phyloP scores from a whole-genome alignment of 768 basidiomycete genomes.

The Clitopilus passeckerianus region DNA sequence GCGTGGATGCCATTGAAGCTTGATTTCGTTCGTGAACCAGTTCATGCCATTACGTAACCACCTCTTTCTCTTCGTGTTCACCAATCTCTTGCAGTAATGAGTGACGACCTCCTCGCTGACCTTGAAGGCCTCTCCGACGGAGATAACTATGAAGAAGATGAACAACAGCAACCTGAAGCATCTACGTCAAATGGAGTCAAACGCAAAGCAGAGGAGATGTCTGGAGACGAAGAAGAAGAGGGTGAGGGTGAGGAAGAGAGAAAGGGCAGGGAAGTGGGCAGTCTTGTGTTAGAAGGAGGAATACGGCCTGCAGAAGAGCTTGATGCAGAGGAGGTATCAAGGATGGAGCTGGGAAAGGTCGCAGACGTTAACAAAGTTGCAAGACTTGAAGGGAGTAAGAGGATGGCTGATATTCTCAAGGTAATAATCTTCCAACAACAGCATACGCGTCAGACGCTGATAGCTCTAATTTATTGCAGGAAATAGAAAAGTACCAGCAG shows the following conservation, averaged over 20 bases:
- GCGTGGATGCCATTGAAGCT: too few relatives aligned
- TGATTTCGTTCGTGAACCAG: background rate
- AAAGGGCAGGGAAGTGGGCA: constrained; percentile 40
- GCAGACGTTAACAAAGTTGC: constrained; percentile 88
- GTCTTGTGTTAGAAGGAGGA: constrained; percentile 80
- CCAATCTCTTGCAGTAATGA: constrained; percentile 39
- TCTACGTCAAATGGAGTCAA: constrained; percentile 40
- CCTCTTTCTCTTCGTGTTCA: background rate
- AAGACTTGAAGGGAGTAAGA: constrained; percentile 82
- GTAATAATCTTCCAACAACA: constrained; percentile 27
- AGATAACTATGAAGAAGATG: constrained; percentile 42
- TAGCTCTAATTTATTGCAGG: constrained; percentile 38
- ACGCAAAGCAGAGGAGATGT: constrained; percentile 63
- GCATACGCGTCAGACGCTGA: background rate
- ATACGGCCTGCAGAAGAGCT: constrained; percentile 93
- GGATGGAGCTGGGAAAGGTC: constrained; percentile 84
- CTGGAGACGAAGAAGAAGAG: constrained; percentile 48
- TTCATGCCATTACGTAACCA: background rate
- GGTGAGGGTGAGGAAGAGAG: constrained; percentile 40
- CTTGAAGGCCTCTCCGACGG: constrained; percentile 82
- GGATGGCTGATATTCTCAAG: constrained; percentile 83
- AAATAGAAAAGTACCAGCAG: constrained; percentile 81
- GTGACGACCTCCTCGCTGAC: constrained; percentile 89
- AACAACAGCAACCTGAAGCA: constrained; percentile 14
- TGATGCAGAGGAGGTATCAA: constrained; percentile 89